Evolutionary conservation across 108 stramenopile species (phyloP), one percentile per base, ranked within the genome.

Genomic region (Fragilaria radians): DNA sequence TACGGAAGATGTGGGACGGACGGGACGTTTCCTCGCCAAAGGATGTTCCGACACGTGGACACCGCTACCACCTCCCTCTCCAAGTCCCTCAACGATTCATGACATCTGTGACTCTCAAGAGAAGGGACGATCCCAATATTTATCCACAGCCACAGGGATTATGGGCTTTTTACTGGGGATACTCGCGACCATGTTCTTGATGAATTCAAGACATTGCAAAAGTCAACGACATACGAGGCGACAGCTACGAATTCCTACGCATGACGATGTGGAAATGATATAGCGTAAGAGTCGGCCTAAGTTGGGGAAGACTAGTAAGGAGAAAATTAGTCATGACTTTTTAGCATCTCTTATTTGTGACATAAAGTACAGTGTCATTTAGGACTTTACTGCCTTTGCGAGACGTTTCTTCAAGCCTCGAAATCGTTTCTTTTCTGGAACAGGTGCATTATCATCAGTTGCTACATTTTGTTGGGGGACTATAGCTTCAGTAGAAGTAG

Each of bases 1-100:
- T 14, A 42, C 36, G 36, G 36, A 42, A 42, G 36, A 42, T 42
- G 36, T 42, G 14, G 36, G 11, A 14, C 36, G 36, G 11, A 11
- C 36, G 36, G 36, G 60, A 4, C 50, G 70, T 17, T 63, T 34
- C 5, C 42, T 78, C 11, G 71, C 36, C 36, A 42, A 42, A 14
- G 36, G 36, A 14, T 42, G 36, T 42, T 7, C 7, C 11, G 36
- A 42, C 36, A 14, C 36, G 14, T 11, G 7, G 36, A n/a, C n/a
- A n/a, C n/a, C n/a, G n/a, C n/a, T n/a, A n/a, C n/a, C n/a, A n/a
- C n/a, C n/a, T n/a, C 36, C 36, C 11, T 11, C 36, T 7, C 14
- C 36, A 11, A 42, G 36, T 42, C 36, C 36, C 11, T 42, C 36
- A 7, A 42, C 36, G 36, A 7, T 42, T 42, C 11, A 7, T 42